A percentile compares a stretch with the other conserved stretches of the same genome.
Conservation (phyloP, 352 stramenopile genomes). For the Phytophthora pseudosyringae region DNA sequence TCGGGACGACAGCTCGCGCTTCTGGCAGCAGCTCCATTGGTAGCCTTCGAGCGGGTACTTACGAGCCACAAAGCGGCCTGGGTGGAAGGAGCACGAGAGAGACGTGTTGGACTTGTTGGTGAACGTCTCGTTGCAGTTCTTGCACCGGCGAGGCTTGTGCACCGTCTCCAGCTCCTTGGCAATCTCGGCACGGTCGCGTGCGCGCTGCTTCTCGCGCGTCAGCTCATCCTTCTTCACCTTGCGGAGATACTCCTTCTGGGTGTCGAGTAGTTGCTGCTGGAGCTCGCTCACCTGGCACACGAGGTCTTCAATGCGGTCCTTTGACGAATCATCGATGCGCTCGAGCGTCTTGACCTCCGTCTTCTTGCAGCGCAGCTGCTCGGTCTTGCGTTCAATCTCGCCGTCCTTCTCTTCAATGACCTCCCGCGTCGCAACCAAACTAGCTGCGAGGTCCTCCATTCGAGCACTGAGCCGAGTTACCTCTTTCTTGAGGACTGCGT, state of each 20-base stretch:
- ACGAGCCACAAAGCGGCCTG: slow-evolving; percentile 72
- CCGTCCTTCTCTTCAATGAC: slow-evolving; percentile 64
- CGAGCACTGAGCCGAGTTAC: slow-evolving; percentile 55
- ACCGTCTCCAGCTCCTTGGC: slow-evolving; percentile 74
- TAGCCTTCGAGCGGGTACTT: slow-evolving; percentile 86
- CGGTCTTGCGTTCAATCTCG: slow-evolving; percentile 66
- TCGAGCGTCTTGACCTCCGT: slow-evolving; percentile 81
- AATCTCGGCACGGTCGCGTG: slow-evolving; percentile 71
- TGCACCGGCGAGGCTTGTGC: slow-evolving; percentile 80
- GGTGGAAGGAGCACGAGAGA: slow-evolving; percentile 82
- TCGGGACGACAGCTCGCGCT: slow-evolving; percentile 76
- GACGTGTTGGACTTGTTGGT: slow-evolving; percentile 85
- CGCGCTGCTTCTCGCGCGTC: slow-evolving; percentile 68
- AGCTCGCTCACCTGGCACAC: slow-evolving; percentile 73
- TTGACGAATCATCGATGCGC: slow-evolving; percentile 78
- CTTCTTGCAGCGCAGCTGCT: slow-evolving; percentile 75
- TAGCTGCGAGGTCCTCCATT: slow-evolving; percentile 56
- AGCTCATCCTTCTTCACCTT: slow-evolving; percentile 83
- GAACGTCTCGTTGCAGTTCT: slow-evolving; percentile 84
- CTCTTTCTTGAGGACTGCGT: slow-evolving; percentile 69
- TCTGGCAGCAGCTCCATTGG: slow-evolving; percentile 86
- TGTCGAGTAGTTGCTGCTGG: slow-evolving; percentile 77
- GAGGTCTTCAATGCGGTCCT: slow-evolving; percentile 81
- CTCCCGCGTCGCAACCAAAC: slow-evolving; percentile 54
- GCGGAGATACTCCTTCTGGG: slow-evolving; percentile 80